phyloP scores from a whole-genome alignment of 805 yeast species.

The Candida patagonica region DNA sequence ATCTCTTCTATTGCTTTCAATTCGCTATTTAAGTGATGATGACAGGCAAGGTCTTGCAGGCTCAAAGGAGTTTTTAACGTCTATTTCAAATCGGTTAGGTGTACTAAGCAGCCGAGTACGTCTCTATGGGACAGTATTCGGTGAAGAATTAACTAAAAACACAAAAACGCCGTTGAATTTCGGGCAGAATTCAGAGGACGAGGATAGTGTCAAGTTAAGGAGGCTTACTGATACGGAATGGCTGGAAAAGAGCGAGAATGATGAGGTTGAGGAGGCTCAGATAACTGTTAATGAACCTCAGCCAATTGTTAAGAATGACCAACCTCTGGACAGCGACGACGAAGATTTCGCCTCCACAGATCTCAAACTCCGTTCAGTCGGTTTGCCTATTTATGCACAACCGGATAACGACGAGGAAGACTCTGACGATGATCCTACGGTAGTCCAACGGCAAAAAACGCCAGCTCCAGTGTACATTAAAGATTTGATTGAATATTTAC shows the following conservation, averaged over 20 bases:
- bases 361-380: not conserved
- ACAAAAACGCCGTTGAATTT: constrained; percentile 23
- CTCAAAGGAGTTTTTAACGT: constrained; percentile 16
- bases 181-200: constrained; percentile 15
- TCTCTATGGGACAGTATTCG: constrained; percentile 17
- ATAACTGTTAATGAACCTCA: too few species aligned
- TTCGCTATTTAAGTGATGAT: constrained; percentile 7
- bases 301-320: too few species aligned
- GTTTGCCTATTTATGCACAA: constrained; percentile 18
- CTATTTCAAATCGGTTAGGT: constrained; percentile 15
- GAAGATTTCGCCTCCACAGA: constrained; percentile 24
- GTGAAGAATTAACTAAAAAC: constrained; percentile 16
- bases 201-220: constrained; percentile 9
- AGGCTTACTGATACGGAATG: not conserved
- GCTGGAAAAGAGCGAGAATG: not conserved
- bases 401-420: constrained; percentile 34
- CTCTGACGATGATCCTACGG: constrained; percentile 40
- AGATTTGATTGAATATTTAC: constrained; percentile 54
- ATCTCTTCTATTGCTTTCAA: constrained; percentile 33
- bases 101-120: constrained; percentile 14
- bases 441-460: constrained; percentile 30
- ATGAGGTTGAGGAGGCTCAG: not conserved
- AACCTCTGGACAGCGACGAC: constrained; percentile 18
- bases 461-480: constrained; percentile 58
- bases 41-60: constrained; percentile 1